Percentiles rank a stretch among this genome's conserved stretches.
Conservation (phyloP, 768 basidiomycete genomes). For the Trichaptum fuscoviolaceum region DNA sequence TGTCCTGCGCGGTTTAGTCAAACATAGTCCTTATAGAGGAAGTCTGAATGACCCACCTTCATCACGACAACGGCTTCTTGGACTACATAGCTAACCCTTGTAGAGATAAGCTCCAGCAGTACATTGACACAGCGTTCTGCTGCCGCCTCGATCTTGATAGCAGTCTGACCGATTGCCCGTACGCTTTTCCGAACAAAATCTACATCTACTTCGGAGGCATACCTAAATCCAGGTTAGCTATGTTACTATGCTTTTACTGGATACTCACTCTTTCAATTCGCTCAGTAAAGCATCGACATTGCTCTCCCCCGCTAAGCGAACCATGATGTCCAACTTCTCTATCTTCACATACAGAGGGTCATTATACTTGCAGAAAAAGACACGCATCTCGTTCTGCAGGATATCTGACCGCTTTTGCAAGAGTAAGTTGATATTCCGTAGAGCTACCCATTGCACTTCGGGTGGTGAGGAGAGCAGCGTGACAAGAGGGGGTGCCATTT, state of each 20-base stretch:
- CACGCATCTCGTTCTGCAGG: constrained; percentile 93
- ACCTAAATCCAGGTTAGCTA: constrained; percentile 41
- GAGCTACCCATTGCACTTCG: constrained; percentile 97
- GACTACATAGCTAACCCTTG: constrained; percentile 94
- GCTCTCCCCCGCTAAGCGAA: constrained; percentile 80
- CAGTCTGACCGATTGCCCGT: constrained; percentile 93
- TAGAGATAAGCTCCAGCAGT: constrained; percentile 85
- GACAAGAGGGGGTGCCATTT: constrained; percentile 96
- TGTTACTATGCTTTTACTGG: not conserved
- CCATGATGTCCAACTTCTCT: constrained; percentile 99
- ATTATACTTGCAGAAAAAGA: constrained; percentile 99
- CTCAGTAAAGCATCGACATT: constrained; percentile 94
- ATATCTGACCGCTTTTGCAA: constrained; percentile 91
- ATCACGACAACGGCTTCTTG: constrained; percentile 98
- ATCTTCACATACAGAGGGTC: constrained; percentile 99
- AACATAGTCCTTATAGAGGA: not conserved
- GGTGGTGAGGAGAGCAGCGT: constrained; percentile 95
- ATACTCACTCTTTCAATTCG: constrained; percentile 87
- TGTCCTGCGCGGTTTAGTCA: constrained; percentile 55
- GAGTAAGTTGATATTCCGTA: constrained; percentile 94
- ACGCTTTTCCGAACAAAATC: constrained; percentile 96
- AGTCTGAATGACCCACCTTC: constrained; percentile 58
- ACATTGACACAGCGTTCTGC: constrained; percentile 96
- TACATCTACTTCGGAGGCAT: constrained; percentile 95
- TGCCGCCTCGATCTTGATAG: constrained; percentile 89